Conservation (phyloP, 805 yeast genomes). For the Candida bentonensis region DNA sequence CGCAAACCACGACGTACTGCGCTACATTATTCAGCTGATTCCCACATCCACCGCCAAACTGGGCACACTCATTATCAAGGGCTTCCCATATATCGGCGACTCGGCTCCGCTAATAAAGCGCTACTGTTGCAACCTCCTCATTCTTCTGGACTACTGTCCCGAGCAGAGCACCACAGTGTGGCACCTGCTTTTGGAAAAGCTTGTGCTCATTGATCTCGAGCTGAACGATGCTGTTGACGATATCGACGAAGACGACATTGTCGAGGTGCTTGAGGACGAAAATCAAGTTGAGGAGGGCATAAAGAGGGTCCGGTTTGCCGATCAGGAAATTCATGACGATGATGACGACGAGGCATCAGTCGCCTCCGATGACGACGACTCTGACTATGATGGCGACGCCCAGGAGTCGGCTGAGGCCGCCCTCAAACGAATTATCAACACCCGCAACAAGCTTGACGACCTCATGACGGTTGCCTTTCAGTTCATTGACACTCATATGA, state of each 20-base stretch:
- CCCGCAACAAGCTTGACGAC: slow-evolving; percentile 55
- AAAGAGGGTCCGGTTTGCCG: slow-evolving; percentile 18
- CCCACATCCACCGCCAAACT: slow-evolving; percentile 70
- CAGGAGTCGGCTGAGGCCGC: slow-evolving; percentile 33
- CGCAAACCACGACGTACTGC: slow-evolving; percentile 52
- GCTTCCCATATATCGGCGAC: slow-evolving; percentile 73
- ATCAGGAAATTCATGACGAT: slow-evolving; percentile 22
- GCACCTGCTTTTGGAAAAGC: slow-evolving; percentile 65
- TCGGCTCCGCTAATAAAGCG: slow-evolving; percentile 25
- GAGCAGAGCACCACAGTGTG: slow-evolving; percentile 65
- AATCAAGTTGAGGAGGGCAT: slow-evolving; percentile 19
- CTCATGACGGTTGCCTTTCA: slow-evolving; percentile 45
- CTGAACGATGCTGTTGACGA: slow-evolving; percentile 73
- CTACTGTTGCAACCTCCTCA: slow-evolving; percentile 52
- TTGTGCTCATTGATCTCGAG: slow-evolving; percentile 83
- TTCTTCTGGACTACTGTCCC: slow-evolving; percentile 50
- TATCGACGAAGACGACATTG: slow-evolving; percentile 58
- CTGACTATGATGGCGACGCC: slow-evolving; percentile 27
- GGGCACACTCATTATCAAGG: slow-evolving; percentile 38
- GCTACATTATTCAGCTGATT: slow-evolving; percentile 50
- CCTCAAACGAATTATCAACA: slow-evolving; percentile 14
- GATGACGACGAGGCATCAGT: slow-evolving; percentile 11
- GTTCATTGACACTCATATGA: slow-evolving; percentile 35
- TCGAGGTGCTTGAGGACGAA: slow-evolving; percentile 27
- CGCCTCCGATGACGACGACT: slow-evolving; percentile 13